These are phyloP conservation scores for Helianthus annuus DNA, from an alignment of 129 eudicot species.

Conservation along the genomic window HanXRQr2.0-SUNRISE NC_035441.2:128597559-128598058, in stretches of 20 bases:
- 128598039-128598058: too few relatives aligned
- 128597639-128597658: not conserved
- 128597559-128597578: not conserved
- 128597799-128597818: constrained; percentile 57
- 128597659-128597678: not conserved
- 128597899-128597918: not conserved
- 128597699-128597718: constrained; percentile 41
- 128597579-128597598: not conserved
- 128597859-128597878: too few relatives aligned
- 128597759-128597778: constrained; percentile 47
- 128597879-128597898: not conserved
- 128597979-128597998: too few relatives aligned
- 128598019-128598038: too few relatives aligned
- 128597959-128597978: too few relatives aligned
- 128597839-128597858: not conserved
- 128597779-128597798: constrained; percentile 56
- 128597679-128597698: constrained; percentile 26
- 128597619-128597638: not conserved
- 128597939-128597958: too few relatives aligned
- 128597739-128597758: constrained; percentile 72
- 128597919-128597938: too few relatives aligned
- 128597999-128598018: too few relatives aligned
- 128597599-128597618: not conserved
- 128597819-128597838: constrained; percentile 59
- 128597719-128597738: constrained; percentile 44